Percentiles rank a stretch among this genome's conserved stretches.
These are phyloP conservation scores for Pyronema omphalodes DNA, from an alignment of 495 filamentous ascomycete genomes.

Conservation along the genomic window DNA sequence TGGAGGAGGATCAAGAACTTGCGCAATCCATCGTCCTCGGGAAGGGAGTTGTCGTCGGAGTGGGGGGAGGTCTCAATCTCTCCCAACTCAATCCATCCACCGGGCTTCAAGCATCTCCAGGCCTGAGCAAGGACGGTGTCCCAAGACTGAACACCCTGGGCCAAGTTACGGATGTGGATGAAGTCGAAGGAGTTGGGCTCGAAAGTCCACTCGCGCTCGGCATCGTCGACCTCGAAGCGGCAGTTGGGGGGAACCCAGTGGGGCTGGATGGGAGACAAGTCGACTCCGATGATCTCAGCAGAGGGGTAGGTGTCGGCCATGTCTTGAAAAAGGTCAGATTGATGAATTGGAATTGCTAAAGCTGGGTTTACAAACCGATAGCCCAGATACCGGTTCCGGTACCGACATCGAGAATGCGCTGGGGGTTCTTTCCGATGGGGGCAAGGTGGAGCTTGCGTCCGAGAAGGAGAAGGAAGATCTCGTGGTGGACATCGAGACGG, in stretches of 20 bases:
- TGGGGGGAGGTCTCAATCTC: conserved; percentile 27
- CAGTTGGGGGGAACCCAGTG: conserved; percentile 42
- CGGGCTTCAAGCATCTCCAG: conserved; percentile 26
- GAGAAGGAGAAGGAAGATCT: conserved; percentile 34
- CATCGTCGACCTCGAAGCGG: conserved; percentile 45
- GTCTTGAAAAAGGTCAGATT: conserved; percentile 3
- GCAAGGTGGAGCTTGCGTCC: conserved; percentile 36
- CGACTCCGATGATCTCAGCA: conserved; percentile 33
- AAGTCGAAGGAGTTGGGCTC: conserved; percentile 24
- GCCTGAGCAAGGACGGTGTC: not conserved
- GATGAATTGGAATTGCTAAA: conserved; percentile 15
- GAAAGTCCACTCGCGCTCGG: conserved; percentile 28
- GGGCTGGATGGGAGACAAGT: conserved; percentile 37
- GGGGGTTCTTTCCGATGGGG: conserved; percentile 30
- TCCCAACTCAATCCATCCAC: conserved; percentile 35
- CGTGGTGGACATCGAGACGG: conserved; percentile 28
- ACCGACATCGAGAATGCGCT: conserved; percentile 41
- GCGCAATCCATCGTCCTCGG: conserved; percentile 7
- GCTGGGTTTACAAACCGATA: conserved; percentile 25
- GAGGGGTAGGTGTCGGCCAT: conserved; percentile 26
- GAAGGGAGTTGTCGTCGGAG: conserved; percentile 32
- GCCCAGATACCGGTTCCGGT: conserved; percentile 48
- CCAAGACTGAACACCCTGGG: conserved; percentile 27
- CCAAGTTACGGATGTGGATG: conserved; percentile 25
- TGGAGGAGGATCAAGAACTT: not conserved